Percentiles rank a stretch among this genome's conserved stretches.
These are phyloP conservation scores for Lipomyces spencermartinsiae DNA, from an alignment of 805 yeast species.

Conservation along the genomic window DNA sequence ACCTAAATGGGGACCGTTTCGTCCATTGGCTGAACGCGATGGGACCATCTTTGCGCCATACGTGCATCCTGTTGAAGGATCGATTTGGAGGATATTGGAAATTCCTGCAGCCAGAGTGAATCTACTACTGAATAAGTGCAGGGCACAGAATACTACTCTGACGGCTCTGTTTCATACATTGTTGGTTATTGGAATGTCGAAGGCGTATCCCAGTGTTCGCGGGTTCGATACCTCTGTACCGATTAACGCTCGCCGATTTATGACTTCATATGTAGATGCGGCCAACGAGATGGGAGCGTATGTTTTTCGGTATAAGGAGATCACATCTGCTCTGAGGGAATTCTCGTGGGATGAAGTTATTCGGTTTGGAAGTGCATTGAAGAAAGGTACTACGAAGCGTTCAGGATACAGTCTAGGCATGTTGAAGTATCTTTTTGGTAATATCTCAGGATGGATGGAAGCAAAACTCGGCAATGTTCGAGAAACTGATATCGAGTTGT, in stretches of 20 bases:
- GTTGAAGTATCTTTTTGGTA: conserved; percentile 18
- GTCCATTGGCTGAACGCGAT: conserved; percentile 1
- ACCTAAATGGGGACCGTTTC: not conserved
- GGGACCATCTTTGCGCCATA: conserved; percentile 10
- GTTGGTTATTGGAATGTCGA: conserved; percentile 8
- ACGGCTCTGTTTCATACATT: conserved; percentile 18
- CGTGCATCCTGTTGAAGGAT: conserved; percentile 8
- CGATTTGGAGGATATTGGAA: not conserved
- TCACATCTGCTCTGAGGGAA: conserved; percentile 6
- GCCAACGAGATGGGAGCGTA: conserved; percentile 15
- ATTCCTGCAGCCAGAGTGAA: not conserved
- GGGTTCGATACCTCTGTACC: conserved; percentile 18
- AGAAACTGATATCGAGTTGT: conserved; percentile 15
- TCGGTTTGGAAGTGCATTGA: conserved; percentile 1
- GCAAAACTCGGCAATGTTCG: conserved; percentile 14
- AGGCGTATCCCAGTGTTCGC: conserved; percentile 7
- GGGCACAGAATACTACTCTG: conserved; percentile 22
- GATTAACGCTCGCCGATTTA: conserved; percentile 27
- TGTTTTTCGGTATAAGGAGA: conserved; percentile 14
- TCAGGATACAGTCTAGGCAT: conserved; percentile 14
- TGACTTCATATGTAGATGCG: not conserved
- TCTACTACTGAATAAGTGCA: conserved; percentile 7
- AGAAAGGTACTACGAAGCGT: conserved; percentile 5
- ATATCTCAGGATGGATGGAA: conserved; percentile 13
- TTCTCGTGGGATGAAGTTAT: conserved; percentile 19